These are phyloP conservation scores for Speleostelium caveatum DNA, from an alignment of 78 protist genomes.

Conservation along the genomic window DNA sequence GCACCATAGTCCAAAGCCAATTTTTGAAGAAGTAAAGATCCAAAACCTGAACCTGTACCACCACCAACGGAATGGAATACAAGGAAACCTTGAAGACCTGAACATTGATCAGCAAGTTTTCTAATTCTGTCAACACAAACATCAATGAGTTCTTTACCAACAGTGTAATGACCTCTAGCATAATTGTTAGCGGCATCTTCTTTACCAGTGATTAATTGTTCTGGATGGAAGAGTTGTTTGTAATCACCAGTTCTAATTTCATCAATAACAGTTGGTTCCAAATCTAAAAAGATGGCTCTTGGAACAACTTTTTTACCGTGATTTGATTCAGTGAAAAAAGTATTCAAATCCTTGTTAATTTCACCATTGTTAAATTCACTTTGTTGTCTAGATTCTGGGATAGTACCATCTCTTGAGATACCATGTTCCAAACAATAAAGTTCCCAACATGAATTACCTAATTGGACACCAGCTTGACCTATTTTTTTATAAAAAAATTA, in stretches of 20 bases:
- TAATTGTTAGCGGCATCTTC: constrained; percentile 99
- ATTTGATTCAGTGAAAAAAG: constrained; percentile 96
- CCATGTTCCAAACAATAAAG: constrained; percentile 97
- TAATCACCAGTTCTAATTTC: constrained; percentile 97
- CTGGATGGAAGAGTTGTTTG: constrained; percentile 98
- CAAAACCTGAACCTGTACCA: constrained; percentile 99
- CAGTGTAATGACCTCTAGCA: constrained; percentile 99
- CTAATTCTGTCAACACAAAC: constrained; percentile 97
- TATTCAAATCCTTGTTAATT: constrained; percentile 85
- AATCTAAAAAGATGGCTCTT: constrained; percentile 94
- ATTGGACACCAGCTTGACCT: constrained; percentile 96
- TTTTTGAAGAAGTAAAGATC: constrained; percentile 96
- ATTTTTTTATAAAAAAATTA: not conserved
- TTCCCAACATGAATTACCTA: constrained; percentile 99
- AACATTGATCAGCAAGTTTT: constrained; percentile 98
- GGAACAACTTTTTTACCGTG: constrained; percentile 95
- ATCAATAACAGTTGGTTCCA: constrained; percentile 98
- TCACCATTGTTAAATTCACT: not conserved
- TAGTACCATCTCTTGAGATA: constrained; percentile 88
- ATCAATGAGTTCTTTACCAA: constrained; percentile 98
- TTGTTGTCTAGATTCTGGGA: constrained; percentile 16
- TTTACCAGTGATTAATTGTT: constrained; percentile 98
- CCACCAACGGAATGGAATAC: constrained; percentile 97
- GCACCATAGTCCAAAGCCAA: constrained; percentile 98
- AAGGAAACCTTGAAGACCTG: constrained; percentile 98